phyloP scores from a whole-genome alignment of 2,329 filamentous ascomycete species.

The Lasiodiplodia hormozganensis region DNA sequence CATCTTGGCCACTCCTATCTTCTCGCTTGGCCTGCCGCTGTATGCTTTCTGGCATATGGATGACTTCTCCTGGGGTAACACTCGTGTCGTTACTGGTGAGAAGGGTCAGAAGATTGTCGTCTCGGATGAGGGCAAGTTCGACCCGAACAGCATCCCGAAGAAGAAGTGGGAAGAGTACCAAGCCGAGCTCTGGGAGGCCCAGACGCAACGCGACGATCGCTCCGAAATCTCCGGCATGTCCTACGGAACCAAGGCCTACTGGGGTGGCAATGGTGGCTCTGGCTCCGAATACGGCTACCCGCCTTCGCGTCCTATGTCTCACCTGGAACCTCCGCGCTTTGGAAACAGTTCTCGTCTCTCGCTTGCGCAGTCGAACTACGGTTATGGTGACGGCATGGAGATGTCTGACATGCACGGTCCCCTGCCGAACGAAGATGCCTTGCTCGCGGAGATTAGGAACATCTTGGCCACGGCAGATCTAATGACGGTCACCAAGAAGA shows the following conservation, averaged over 20 bases:
- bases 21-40: conserved; percentile 86
- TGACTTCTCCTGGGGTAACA: conserved; percentile 99
- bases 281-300: conserved; percentile 68
- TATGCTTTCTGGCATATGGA: conserved; percentile 99
- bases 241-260: conserved; percentile 80
- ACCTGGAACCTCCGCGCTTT: conserved; percentile 64
- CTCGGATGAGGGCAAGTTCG: conserved; percentile 97
- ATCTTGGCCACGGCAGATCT: conserved; percentile 90
- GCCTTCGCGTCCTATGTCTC: conserved; percentile 63
- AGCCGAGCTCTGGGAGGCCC: conserved; percentile 94
- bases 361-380: conserved; percentile 66
- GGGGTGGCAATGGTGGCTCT: conserved; percentile 36
- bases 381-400: conserved; percentile 60
- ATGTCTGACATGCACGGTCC: conserved; percentile 63
- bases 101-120: conserved; percentile 91
- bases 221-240: conserved; percentile 94
- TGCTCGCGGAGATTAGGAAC: conserved; percentile 92
- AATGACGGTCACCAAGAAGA: conserved; percentile 99
- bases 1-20: conserved; percentile 87
- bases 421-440: conserved; percentile 85
- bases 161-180: conserved; percentile 99
- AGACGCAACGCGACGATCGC: conserved; percentile 81
- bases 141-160: conserved; percentile 87
- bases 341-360: conserved; percentile 53
- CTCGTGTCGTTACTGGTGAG: conserved; percentile 94